These are phyloP conservation scores for Hygrocybe coccinea DNA, from an alignment of 768 basidiomycete genomes.

Conservation along the genomic window DNA sequence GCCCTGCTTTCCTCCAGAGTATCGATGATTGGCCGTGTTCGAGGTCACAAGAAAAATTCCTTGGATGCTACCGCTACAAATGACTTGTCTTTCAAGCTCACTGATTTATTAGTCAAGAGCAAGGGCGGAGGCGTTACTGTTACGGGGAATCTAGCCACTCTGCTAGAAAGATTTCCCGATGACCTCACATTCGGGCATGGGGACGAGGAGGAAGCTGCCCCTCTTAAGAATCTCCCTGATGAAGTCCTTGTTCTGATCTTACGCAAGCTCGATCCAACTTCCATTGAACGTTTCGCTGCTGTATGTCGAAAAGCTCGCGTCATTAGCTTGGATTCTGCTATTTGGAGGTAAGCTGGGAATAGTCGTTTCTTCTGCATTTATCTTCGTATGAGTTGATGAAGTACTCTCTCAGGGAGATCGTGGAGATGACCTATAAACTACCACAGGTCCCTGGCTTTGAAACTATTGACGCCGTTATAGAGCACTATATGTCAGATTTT, in stretches of 20 bases:
- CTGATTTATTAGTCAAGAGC: constrained; percentile 21
- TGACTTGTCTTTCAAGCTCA: constrained; percentile 1
- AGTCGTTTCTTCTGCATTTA: not conserved
- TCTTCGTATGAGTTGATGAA: constrained; percentile 1
- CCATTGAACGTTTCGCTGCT: constrained; percentile 72
- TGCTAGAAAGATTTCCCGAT: constrained; percentile 47
- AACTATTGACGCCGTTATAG: constrained; percentile 45
- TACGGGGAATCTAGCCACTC: constrained; percentile 40
- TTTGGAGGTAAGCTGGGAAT: constrained; percentile 65
- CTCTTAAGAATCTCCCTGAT: constrained; percentile 61
- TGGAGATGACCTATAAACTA: constrained; percentile 60
- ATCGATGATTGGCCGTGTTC: constrained; percentile 20
- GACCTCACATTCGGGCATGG: constrained; percentile 61
- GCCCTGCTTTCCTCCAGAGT: not conserved
- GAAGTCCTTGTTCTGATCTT: constrained; percentile 71
- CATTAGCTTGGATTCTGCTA: constrained; percentile 58
- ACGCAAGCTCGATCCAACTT: constrained; percentile 56
- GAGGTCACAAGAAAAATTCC: not conserved
- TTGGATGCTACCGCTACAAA: not conserved
- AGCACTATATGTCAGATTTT: constrained; percentile 57
- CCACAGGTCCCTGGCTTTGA: constrained; percentile 65
- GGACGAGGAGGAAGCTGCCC: constrained; percentile 54
- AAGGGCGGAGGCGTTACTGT: constrained; percentile 17
- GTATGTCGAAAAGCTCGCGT: constrained; percentile 72
- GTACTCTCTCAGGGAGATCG: constrained; percentile 49